Percentiles rank a stretch among this genome's conserved stretches.
These are phyloP conservation scores for Skeletonema marinoi DNA, from an alignment of 108 stramenopile species.

Conservation along the genomic window DNA sequence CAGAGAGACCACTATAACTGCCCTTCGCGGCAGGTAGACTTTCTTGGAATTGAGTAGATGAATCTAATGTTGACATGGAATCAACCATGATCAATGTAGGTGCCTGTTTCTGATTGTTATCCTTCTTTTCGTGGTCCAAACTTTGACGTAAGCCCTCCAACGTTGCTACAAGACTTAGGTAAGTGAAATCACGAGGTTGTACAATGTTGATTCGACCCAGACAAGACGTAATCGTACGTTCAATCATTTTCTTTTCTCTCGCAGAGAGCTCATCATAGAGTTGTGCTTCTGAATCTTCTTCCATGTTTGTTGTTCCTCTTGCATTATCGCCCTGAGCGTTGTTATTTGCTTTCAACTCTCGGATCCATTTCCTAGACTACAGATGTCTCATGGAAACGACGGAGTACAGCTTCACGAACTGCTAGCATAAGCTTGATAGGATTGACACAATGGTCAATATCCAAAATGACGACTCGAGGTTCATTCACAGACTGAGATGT, in stretches of 20 bases:
- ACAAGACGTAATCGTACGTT: slow-evolving; percentile 33
- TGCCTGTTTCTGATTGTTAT: not conserved
- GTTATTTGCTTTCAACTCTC: slow-evolving; percentile 4
- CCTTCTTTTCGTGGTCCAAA: slow-evolving; percentile 24
- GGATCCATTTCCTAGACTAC: slow-evolving; percentile 40
- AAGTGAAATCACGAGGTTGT: slow-evolving; percentile 50
- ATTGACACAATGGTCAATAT: slow-evolving; percentile 45
- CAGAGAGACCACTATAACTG: slow-evolving; percentile 43
- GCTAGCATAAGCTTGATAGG: slow-evolving; percentile 31
- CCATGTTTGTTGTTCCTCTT: not conserved
- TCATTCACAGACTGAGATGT: slow-evolving; percentile 5
- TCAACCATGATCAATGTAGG: slow-evolving; percentile 47
- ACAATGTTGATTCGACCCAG: slow-evolving; percentile 48
- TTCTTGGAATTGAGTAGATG: slow-evolving; percentile 45
- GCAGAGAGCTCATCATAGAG: not conserved
- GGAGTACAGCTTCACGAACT: slow-evolving; percentile 47
- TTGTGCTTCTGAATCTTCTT: slow-evolving; percentile 3
- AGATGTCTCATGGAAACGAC: slow-evolving; percentile 47
- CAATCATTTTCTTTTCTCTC: slow-evolving; percentile 35
- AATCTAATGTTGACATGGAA: slow-evolving; percentile 43
- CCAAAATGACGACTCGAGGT: slow-evolving; percentile 43
- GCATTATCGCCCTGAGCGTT: not conserved
- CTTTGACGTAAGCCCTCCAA: slow-evolving; percentile 38
- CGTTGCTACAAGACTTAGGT: slow-evolving; percentile 50
- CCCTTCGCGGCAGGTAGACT: slow-evolving; percentile 19